Percentiles rank a stretch among this genome's conserved stretches.
Conservation (phyloP, 768 basidiomycete genomes). For the Suillus weaverae region DNA sequence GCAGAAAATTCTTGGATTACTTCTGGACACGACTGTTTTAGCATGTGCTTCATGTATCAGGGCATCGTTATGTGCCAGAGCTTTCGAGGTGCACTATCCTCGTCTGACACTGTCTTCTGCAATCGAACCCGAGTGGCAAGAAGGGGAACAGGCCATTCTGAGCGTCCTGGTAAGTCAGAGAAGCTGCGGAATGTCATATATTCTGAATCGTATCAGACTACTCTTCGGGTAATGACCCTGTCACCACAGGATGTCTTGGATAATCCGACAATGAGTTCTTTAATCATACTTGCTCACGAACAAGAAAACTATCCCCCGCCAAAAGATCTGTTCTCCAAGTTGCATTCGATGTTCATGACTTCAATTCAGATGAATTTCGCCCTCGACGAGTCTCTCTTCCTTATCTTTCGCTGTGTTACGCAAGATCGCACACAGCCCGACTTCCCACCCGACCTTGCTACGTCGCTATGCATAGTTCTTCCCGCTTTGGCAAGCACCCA, state of each 20-base stretch:
- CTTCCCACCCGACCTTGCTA: constrained; percentile 42
- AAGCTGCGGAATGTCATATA: not conserved
- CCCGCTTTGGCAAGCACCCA: constrained; percentile 62
- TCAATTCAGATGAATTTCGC: constrained; percentile 54
- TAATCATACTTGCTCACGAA: constrained; percentile 27
- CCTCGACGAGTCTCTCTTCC: constrained; percentile 60
- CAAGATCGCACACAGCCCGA: constrained; percentile 2
- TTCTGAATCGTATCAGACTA: constrained; percentile 20
- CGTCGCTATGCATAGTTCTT: constrained; percentile 50
- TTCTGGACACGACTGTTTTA: constrained; percentile 39
- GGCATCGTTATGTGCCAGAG: constrained; percentile 45
- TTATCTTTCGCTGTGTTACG: constrained; percentile 43
- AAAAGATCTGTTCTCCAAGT: constrained; percentile 14
- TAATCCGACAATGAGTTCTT: constrained; percentile 27
- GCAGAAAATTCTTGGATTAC: constrained; percentile 28
- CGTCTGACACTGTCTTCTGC: constrained; percentile 40
- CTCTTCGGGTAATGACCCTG: constrained; percentile 36
- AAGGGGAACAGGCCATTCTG: constrained; percentile 38
- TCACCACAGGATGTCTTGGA: constrained; percentile 10
- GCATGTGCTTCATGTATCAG: constrained; percentile 40
- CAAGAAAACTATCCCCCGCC: constrained; percentile 13
- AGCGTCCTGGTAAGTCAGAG: constrained; percentile 41
- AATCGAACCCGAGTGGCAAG: constrained; percentile 37
- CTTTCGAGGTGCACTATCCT: constrained; percentile 47
- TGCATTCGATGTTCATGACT: constrained; percentile 45